Evolutionary conservation across 768 basidiomycete genomes (phyloP).

Genomic region (Lactarius pseudohatsudake): DNA sequence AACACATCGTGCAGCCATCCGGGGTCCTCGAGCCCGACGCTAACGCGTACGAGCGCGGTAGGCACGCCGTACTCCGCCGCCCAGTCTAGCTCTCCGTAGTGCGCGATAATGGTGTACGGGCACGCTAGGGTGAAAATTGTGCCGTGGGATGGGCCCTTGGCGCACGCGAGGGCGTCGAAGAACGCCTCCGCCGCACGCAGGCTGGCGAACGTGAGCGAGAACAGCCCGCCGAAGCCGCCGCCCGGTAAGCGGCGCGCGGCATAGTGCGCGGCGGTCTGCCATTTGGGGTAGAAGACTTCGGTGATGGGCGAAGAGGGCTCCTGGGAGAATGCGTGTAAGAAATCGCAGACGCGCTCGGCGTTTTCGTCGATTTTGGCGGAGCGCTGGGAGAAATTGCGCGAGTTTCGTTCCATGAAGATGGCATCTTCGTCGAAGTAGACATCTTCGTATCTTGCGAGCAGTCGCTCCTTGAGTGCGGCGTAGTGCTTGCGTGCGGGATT

Average conservation of each 20-base stretch:
- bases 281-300: constrained; percentile 90
- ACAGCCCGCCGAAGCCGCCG: constrained; percentile 71
- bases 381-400: constrained; percentile 83
- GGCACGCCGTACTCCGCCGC: constrained; percentile 87
- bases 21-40: constrained; percentile 85
- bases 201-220: constrained; percentile 82
- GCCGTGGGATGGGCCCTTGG: constrained; percentile 89
- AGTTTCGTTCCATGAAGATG: constrained; percentile 97
- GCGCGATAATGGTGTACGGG: constrained; percentile 91
- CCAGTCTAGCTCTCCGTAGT: constrained; percentile 90
- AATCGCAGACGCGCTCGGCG: constrained; percentile 78
- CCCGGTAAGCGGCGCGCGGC: constrained; percentile 52
- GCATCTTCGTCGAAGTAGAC: constrained; percentile 88
- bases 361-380: constrained; percentile 77
- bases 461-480: constrained; percentile 55
- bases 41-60: constrained; percentile 77
- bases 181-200: constrained; percentile 68
- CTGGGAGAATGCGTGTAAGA: constrained; percentile 61
- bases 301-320: constrained; percentile 48
- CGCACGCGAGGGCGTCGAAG: constrained; percentile 78
- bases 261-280: constrained; percentile 69
- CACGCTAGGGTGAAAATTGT: constrained; percentile 96
- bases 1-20: constrained; percentile 59
- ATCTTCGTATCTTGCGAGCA: constrained; percentile 72
- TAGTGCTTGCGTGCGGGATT: constrained; percentile 81